Base-by-base conservation (phyloP, 2,329 filamentous ascomycete genomes). In the Beauveria varroae region DNA sequence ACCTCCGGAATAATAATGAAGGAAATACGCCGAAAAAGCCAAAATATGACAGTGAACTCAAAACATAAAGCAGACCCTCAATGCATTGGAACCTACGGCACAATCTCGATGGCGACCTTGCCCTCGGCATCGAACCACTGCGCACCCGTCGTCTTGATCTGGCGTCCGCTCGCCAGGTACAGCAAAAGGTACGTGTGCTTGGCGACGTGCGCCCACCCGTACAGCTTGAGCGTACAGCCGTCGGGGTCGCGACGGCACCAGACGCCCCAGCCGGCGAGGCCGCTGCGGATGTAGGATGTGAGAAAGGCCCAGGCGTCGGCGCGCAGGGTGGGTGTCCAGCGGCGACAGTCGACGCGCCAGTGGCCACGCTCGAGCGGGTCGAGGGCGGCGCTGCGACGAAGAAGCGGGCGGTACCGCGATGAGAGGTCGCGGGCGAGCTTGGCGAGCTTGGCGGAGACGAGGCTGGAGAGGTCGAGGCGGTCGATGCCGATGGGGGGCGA, bases 201-300 rank as follows among this genome's bases (percentile, higher is more conserved):
- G 0, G 85, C 84, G 0, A 91, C 76, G 64, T 87, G 82, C 0
- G 89, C 92, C 87, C 90, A 96, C 68, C 90, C 90, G 70, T 89
- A 95, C 1, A 93, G 72, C 40, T 85, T 81, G 2, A 96, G 72
- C 18, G 14, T 18, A 12, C 69, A 72, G 44, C 73, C 74, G 6
- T 66, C 71, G 26, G 67, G 67, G 53, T 79, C 76, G 28, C 84
- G 75, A 16, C 70, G 72, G 65, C 83, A 86, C 76, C 82, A 85
- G 1, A 88, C 79, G 3, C 86, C 86, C 88, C 88, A 91, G 3
- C 88, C 88, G 0, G 83, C 81, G 24, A 78, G 74, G 0, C 86
- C 85, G 28, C 76, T 77, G 6, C 75, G 75, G 40, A 96, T 75
- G 54, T 85, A 83, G 18, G 86, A 80, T 6, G 76, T 76, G 26